phyloP scores from a whole-genome alignment of 805 yeast species.

The Nakazawaea ernobii region DNA sequence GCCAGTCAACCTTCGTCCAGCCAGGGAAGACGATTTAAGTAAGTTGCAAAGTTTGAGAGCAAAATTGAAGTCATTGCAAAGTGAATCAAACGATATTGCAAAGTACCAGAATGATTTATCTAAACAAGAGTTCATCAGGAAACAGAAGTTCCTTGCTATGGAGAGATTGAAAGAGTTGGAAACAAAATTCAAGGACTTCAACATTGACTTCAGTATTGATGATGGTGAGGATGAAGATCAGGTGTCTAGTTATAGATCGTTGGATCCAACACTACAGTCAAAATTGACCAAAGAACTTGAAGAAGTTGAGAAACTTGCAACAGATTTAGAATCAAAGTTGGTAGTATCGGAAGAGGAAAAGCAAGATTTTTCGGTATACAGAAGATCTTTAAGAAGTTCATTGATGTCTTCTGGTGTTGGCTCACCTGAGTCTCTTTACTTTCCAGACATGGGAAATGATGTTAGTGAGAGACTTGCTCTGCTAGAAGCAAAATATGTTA shows the following conservation, averaged over 20 bases:
- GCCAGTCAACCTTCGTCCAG: slow-evolving; percentile 33
- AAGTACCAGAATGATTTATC: slow-evolving; percentile 49
- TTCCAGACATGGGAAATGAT: slow-evolving; percentile 9
- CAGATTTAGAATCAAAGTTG: slow-evolving; percentile 33
- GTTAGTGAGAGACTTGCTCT: slow-evolving; percentile 11
- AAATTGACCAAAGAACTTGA: slow-evolving; percentile 31
- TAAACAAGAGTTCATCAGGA: slow-evolving; percentile 48
- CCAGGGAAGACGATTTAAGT: slow-evolving; percentile 44
- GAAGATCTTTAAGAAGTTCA: slow-evolving; percentile 6
- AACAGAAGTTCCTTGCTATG: slow-evolving; percentile 61
- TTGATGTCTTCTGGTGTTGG: slow-evolving; percentile 5
- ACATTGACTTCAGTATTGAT: slow-evolving; percentile 41
- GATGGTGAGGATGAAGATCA: slow-evolving; percentile 19
- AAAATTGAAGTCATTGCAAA: slow-evolving; percentile 56
- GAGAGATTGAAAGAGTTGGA: slow-evolving; percentile 70
- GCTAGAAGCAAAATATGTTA: slow-evolving; percentile 39
- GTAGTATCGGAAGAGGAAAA: slow-evolving; percentile 17
- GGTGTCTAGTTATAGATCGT: slow-evolving; percentile 12
- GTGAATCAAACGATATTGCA: slow-evolving; percentile 71
- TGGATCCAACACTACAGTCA: slow-evolving; percentile 17
- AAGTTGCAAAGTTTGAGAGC: slow-evolving; percentile 51
- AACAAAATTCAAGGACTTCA: slow-evolving; percentile 56
- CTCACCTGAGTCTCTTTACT: neutral
- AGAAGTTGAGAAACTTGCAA: slow-evolving; percentile 36
- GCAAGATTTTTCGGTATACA: slow-evolving; percentile 1